Percentiles rank a stretch among this genome's conserved stretches.
phyloP scores from a whole-genome alignment of 176 grass and related monocot genomes.

The Coix lacrymajobi region DNA sequence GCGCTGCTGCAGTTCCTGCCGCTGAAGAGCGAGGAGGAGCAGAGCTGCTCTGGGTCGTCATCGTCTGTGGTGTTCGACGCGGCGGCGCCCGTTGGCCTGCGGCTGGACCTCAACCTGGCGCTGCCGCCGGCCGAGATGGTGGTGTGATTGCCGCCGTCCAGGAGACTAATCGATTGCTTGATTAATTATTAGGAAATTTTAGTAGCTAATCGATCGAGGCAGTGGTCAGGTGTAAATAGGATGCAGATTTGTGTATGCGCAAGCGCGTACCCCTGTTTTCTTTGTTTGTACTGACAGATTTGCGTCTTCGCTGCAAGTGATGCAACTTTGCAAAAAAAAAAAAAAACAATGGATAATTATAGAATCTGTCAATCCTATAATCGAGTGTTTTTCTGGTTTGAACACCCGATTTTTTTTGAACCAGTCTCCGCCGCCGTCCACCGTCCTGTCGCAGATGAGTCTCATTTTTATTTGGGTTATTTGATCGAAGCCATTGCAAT shows the following conservation, averaged over 20 bases:
- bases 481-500: too few species aligned
- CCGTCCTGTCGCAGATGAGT: too few species aligned
- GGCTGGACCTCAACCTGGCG: slow-evolving; percentile 11
- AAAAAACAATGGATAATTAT: not conserved
- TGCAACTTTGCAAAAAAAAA: not conserved
- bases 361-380: too few species aligned
- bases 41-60: not conserved
- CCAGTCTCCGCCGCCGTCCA: too few species aligned
- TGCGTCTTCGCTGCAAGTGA: not conserved
- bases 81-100: not conserved
- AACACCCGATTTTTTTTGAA: too few species aligned
- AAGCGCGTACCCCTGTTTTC: not conserved
- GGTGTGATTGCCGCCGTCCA: not conserved
- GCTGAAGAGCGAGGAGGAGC: not conserved
- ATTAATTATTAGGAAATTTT: not conserved
- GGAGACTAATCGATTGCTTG: not conserved
- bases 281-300: not conserved
- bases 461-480: too few species aligned
- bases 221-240: not conserved
- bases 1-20: not conserved
- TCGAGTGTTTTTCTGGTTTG: too few species aligned
- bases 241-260: not conserved
- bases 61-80: not conserved
- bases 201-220: not conserved
- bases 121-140: not conserved